Percentiles rank a stretch among this genome's conserved stretches.
Evolutionary conservation across 2,329 filamentous ascomycete species (phyloP).

Genomic region (Pezicula rhizophila): DNA sequence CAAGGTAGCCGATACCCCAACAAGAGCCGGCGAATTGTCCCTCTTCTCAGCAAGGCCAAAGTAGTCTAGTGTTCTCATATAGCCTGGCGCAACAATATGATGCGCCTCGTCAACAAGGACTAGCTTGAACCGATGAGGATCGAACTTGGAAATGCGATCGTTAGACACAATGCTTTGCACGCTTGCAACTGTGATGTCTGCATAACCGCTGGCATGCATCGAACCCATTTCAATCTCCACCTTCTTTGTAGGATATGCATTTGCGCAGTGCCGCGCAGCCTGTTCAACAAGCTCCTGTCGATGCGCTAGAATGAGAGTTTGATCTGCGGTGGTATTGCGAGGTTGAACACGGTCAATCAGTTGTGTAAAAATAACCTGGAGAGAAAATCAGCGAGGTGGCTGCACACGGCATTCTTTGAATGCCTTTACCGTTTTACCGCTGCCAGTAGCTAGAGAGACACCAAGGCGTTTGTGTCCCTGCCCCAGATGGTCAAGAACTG

Average conservation of each 20-base stretch:
- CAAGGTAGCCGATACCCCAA: slow-evolving; percentile 83
- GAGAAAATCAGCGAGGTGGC: slow-evolving; percentile 6
- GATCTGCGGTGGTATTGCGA: slow-evolving; percentile 50
- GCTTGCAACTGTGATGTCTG: slow-evolving; percentile 92
- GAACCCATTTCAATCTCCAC: slow-evolving; percentile 92
- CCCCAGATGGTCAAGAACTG: slow-evolving; percentile 64
- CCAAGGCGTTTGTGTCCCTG: slow-evolving; percentile 74
- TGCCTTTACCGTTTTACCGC: slow-evolving; percentile 71
- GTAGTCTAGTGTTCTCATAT: slow-evolving; percentile 69
- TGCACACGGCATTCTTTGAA: neutral
- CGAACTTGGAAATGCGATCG: slow-evolving; percentile 74
- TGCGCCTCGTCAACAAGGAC: slow-evolving; percentile 94
- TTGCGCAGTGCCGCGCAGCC: slow-evolving; percentile 76
- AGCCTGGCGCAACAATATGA: slow-evolving; percentile 83
- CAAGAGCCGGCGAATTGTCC: slow-evolving; percentile 55
- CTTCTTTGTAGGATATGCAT: slow-evolving; percentile 71
- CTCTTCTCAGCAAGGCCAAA: slow-evolving; percentile 61
- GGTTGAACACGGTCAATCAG: slow-evolving; percentile 72
- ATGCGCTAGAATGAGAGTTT: slow-evolving; percentile 88
- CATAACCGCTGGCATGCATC: slow-evolving; percentile 66
- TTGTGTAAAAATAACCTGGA: slow-evolving; percentile 88
- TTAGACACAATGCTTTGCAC: slow-evolving; percentile 77
- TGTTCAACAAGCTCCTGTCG: slow-evolving; percentile 91
- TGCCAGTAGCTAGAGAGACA: slow-evolving; percentile 79
- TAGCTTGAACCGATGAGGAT: slow-evolving; percentile 76